Evolutionary conservation across 2,329 filamentous ascomycete species (phyloP), one percentile per base, ranked within the genome.

Genomic region (Cercospora berteroae): DNA sequence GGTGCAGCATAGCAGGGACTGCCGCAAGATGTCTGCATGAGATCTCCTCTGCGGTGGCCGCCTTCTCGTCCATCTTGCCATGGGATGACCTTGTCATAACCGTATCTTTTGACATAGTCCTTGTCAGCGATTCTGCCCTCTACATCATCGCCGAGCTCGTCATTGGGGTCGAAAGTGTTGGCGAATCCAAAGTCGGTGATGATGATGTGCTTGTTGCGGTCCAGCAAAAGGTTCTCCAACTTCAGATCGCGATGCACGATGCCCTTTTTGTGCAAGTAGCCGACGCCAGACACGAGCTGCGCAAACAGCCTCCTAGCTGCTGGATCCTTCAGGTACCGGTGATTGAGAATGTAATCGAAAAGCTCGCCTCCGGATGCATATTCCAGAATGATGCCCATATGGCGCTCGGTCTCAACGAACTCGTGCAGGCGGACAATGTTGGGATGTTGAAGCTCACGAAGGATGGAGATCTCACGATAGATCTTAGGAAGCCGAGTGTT

Each of bases 131-230:
- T 83, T 70, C 93, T 92, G 75, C 93, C 87, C 80, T 98, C 95
- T 72, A 97, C 91, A 67, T 97, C 94, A 68, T 97, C 93, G 4
- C 87, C 88, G 44, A 99, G 85, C 78, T 97, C 93, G 76, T 99
- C 95, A 39, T 84, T 82, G 0, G 95, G 88, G 76, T 97, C 91
- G 77, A 99, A 99, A 0, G 94, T 98, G 80, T 99, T 99, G 73
- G 95, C 95, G 78, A 99, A 99, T 18, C 95, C 95, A 80, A 99
- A 99, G 81, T 99, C 95, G 16, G 95, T 99, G 77, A 99, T 99
- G 81, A 99, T 99, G 77, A 99, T 98, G 83, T 99, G 99, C 70
- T 93, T 90, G 78, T 99, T 97, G 70, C 94, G 90, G 80, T 99
- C 95, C 61, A 99, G 86, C 42, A 99, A 86, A 74, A 99, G 80